Evolutionary conservation across 108 stramenopile species (phyloP), one percentile per base, ranked within the genome.

Genomic region (Skeletonema marinoi): DNA sequence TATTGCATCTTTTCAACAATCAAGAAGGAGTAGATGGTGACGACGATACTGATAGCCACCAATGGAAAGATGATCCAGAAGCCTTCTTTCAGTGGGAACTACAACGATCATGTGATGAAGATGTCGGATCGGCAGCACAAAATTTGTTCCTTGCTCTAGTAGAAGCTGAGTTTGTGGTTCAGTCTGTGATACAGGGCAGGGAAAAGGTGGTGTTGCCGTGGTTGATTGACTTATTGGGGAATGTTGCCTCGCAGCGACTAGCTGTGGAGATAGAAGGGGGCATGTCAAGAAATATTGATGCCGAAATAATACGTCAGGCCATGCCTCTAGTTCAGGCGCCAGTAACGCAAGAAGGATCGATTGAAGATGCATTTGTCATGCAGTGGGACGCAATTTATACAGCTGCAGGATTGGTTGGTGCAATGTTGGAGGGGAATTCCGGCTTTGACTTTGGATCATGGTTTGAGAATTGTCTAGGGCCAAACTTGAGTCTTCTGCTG

Each of bases 341-440:
- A 10, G 32, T 13, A 11, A 21, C 36, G 17, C 13, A 70, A 59
- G 6, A 12, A 0, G 54, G 13, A 31, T 21, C 54, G 12, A 58
- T 70, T 9, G 48, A 74, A 5, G 32, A 48, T 48, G 46, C 46
- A 14, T 48, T 81, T 30, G 46, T 81, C 31, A 60, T 70, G 25
- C 80, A 81, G 41, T 81, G 80, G 70, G 82, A 79, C 62, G 66
- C 78, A 31, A 50, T 83, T 30, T 83, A 75, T 19, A 83, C 73
- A 11, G 82, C 66, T 16, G 78, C 72, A 16, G 78, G 82, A 2
- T 73, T 83, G 65, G 66, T 59, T 31, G 68, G 63, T 11, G 19
- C 44, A 14, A 58, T 67, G 19, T 75, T 80, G 68, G 78, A 79
- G 25, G n/a, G 60, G 59, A 17, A 19, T 68, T 50, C 51, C 39